A percentile compares a stretch with the other conserved stretches of the same genome.
Evolutionary conservation across 2,329 filamentous ascomycete species (phyloP).

Genomic region (Didymella sp.): DNA sequence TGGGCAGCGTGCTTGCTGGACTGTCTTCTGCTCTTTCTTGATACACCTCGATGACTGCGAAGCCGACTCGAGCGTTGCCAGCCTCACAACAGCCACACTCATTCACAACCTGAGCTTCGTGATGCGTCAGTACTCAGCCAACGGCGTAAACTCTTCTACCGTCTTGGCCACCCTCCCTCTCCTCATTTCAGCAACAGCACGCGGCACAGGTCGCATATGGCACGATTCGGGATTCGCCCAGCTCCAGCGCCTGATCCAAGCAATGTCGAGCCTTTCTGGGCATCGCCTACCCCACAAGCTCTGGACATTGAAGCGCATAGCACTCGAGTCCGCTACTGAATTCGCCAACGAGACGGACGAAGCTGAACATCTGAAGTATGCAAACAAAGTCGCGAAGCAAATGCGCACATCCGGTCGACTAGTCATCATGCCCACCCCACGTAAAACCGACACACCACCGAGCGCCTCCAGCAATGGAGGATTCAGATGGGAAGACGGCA

Average conservation of each 20-base stretch:
- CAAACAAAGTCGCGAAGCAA: constrained; percentile 41
- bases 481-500: constrained; percentile 55
- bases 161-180: constrained; percentile 35
- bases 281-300: constrained; percentile 38
- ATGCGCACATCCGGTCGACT: constrained; percentile 40
- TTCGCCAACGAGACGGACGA: constrained; percentile 44
- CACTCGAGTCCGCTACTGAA: constrained; percentile 47
- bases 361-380: constrained; percentile 38
- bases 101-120: constrained; percentile 32
- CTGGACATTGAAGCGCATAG: constrained; percentile 48
- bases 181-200: constrained; percentile 44
- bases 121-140: constrained; percentile 32
- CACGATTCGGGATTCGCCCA: constrained; percentile 46
- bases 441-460: constrained; percentile 38
- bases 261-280: constrained; percentile 34
- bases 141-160: constrained; percentile 30
- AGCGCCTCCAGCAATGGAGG: constrained; percentile 27
- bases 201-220: constrained; percentile 46
- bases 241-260: constrained; percentile 40
- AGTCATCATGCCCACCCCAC: constrained; percentile 36
- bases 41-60: constrained; percentile 32
- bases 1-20: constrained; percentile 41
- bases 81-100: constrained; percentile 19
- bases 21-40: constrained; percentile 34
- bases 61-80: constrained; percentile 7